Base-by-base conservation (phyloP, 2,329 filamentous ascomycete genomes). In the Scedosporium aurantiacum region DNA sequence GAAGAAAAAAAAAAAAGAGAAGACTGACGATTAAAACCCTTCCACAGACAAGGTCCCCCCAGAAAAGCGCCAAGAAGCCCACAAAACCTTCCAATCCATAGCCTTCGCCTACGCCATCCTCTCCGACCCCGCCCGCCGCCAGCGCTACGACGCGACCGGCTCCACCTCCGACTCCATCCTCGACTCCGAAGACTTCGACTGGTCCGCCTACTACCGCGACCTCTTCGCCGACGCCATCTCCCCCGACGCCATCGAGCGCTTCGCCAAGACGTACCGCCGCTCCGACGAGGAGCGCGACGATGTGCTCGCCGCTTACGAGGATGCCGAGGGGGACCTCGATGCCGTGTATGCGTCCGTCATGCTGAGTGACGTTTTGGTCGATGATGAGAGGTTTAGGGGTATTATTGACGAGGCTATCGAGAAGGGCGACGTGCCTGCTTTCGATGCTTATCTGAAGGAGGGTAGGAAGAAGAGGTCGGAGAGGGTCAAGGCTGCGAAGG, bases 81-180 rank as follows among this genome's bases (percentile, higher is more conserved):
- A 96, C 67, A 79, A 81, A 63, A 87, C 83, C 60, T 99, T 99
- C 73, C 94, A 99, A 74, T 81, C 88, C 67, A 86, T 99, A 67
- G 93, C 93, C 25, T 93, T 97, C 69, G 93, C 94, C 60, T 96
- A 97, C 70, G 93, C 91, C 40, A 84, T 99, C 58, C 88, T 99
- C 41, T 96, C 90, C 37, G 90, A 97, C 67, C 80, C 88, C 23
- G 79, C 81, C 21, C 85, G 94, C 60, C 89, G 94, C 66, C 85
- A 86, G 67, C 89, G 90, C 63, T 99, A 96, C 77, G 93, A 99
- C 71, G 80, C 82, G 60, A 97, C 93, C 0, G 94, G 94, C 61
- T 94, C 88, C 61, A 97, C 92, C 0, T 85, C 89, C 10, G 92
- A 97, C 70, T 87, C 85, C 7, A 83, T 96, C 23, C 82, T 87